phyloP scores from a whole-genome alignment of 257 asterid genomes.

The Scutellaria galericulata region DNA sequence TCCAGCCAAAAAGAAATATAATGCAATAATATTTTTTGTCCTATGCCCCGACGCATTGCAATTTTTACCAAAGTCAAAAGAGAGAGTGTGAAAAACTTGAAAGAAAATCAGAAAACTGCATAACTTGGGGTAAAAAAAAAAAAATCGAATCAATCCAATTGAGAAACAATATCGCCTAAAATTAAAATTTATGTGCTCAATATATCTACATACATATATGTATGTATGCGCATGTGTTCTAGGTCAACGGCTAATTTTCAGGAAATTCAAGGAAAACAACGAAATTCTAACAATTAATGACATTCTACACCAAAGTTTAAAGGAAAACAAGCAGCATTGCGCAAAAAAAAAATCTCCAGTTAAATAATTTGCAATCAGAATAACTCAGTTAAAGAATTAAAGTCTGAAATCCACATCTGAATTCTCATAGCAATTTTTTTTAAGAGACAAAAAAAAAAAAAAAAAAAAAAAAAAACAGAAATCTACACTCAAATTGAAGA shows the following conservation, averaged over 20 bases:
- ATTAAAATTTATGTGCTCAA: background rate
- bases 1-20: conserved; percentile 32
- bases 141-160: conserved; percentile 10
- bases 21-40: conserved; percentile 29
- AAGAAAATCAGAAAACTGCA: background rate
- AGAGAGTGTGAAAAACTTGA: background rate
- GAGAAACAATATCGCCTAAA: conserved; percentile 6
- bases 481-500: conserved; percentile 26
- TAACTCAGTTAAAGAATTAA: conserved; percentile 28
- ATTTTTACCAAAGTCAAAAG: conserved; percentile 30
- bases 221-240: background rate
- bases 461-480: background rate
- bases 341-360: conserved; percentile 10
- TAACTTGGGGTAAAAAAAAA: too few species aligned
- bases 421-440: background rate
- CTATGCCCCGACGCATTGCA: conserved; percentile 17
- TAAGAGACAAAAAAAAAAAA: too few species aligned
- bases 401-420: background rate
- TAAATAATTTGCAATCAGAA: conserved; percentile 22
- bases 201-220: background rate
- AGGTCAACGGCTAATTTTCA: conserved; percentile 34
- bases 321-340: conserved; percentile 38
- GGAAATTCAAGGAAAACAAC: conserved; percentile 20
- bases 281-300: conserved; percentile 1
- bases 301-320: conserved; percentile 32